Evolutionary conservation across 2,329 filamentous ascomycete genomes (phyloP).

Genomic region (Sphaceloma murrayae): DNA sequence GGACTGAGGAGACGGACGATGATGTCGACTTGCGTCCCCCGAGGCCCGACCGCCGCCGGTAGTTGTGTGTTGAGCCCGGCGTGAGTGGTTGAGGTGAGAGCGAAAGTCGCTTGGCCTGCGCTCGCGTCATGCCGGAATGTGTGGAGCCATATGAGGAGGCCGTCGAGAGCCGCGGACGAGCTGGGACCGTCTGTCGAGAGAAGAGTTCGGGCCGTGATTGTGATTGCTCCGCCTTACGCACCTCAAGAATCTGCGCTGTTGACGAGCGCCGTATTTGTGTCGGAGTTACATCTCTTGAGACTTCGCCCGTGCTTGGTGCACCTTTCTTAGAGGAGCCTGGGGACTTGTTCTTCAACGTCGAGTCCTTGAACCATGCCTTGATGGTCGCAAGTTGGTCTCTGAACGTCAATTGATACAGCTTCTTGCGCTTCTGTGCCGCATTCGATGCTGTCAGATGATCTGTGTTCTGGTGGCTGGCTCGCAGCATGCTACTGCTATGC

Average conservation of each 20-base stretch:
- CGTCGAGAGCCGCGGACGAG: slow-evolving; percentile 37
- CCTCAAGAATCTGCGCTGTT: slow-evolving; percentile 23
- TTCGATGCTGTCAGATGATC: slow-evolving; percentile 47
- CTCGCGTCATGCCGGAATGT: slow-evolving; percentile 26
- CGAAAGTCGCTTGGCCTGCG: slow-evolving; percentile 57
- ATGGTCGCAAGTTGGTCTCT: slow-evolving; percentile 57
- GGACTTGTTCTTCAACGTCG: slow-evolving; percentile 52
- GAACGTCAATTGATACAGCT: slow-evolving; percentile 52
- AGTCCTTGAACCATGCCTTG: slow-evolving; percentile 65
- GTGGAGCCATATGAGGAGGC: slow-evolving; percentile 29
- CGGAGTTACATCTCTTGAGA: slow-evolving; percentile 6
- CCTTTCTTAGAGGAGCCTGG: slow-evolving; percentile 31
- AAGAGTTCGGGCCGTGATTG: slow-evolving; percentile 30
- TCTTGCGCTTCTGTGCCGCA: slow-evolving; percentile 44
- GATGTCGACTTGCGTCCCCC: slow-evolving; percentile 92
- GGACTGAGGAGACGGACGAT: slow-evolving; percentile 84
- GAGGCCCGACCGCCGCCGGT: slow-evolving; percentile 73
- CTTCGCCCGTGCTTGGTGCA: slow-evolving; percentile 18
- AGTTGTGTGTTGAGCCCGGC: slow-evolving; percentile 65
- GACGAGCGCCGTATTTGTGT: slow-evolving; percentile 27
- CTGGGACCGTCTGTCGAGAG: slow-evolving; percentile 31
- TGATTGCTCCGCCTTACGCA: slow-evolving; percentile 12
- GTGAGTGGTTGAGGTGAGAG: slow-evolving; percentile 81
- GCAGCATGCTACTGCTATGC: slow-evolving; percentile 68
- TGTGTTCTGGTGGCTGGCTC: slow-evolving; percentile 65